phyloP scores from a whole-genome alignment of 2,329 filamentous ascomycete species.

The Fusarium udum region DNA sequence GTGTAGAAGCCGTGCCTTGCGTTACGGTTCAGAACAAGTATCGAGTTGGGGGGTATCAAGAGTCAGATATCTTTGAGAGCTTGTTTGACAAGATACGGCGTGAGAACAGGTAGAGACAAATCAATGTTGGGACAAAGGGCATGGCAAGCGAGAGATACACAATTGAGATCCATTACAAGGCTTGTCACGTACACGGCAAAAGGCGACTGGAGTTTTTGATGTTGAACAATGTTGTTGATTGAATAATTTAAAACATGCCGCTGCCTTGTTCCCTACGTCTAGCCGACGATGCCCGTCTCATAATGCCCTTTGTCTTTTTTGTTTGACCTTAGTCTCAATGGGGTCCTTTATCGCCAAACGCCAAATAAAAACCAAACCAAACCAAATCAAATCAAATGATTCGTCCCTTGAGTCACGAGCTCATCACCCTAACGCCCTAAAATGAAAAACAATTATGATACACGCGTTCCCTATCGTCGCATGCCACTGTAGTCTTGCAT shows the following conservation, averaged over 20 bases:
- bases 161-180: background rate
- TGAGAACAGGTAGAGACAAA: constrained; percentile 8
- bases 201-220: constrained; percentile 1
- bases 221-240: constrained; percentile 16
- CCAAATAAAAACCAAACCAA: background rate
- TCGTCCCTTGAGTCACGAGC: background rate
- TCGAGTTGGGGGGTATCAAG: constrained; percentile 77
- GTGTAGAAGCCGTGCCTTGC: constrained; percentile 74
- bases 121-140: background rate
- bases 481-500: constrained; percentile 75
- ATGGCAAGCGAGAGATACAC: background rate
- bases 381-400: background rate
- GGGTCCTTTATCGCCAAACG: constrained; percentile 16
- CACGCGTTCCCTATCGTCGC: constrained; percentile 49
- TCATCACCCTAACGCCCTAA: constrained; percentile 22
- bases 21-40: constrained; percentile 76
- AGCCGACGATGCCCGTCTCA: constrained; percentile 10
- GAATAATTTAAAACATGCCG: constrained; percentile 16
- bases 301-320: constrained; percentile 12
- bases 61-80: constrained; percentile 69
- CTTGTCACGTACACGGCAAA: background rate
- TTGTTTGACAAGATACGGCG: constrained; percentile 68
- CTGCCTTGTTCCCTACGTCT: constrained; percentile 17
- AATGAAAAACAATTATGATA: constrained; percentile 12
- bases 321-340: constrained; percentile 9